Evolutionary conservation across 1,284 basidiomycete genomes (phyloP).

Genomic region (Termitomyces sp.): DNA sequence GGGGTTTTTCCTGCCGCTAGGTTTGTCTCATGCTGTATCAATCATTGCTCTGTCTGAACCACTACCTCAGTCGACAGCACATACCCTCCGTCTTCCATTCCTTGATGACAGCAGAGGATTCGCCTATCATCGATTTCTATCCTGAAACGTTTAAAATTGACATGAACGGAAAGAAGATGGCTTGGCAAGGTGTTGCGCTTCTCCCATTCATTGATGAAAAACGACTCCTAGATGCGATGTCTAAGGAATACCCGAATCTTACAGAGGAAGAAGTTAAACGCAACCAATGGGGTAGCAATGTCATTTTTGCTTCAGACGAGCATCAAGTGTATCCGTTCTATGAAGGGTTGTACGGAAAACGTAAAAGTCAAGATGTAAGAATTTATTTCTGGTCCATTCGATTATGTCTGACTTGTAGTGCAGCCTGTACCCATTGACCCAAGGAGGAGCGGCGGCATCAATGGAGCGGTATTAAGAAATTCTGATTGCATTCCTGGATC

Average conservation of each 20-base stretch:
- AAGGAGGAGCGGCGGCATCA: slow-evolving; percentile 72
- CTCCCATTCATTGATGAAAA: slow-evolving; percentile 94
- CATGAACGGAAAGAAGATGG: slow-evolving; percentile 99
- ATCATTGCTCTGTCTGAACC: slow-evolving; percentile 2
- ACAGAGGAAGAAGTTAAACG: slow-evolving; percentile 79
- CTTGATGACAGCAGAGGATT: slow-evolving; percentile 85
- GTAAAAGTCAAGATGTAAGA: slow-evolving; percentile 75
- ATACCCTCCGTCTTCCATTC: slow-evolving; percentile 85
- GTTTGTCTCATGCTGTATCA: slow-evolving; percentile 33
- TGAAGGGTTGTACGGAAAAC: slow-evolving; percentile 86
- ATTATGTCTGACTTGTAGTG: slow-evolving; percentile 12
- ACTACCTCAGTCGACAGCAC: slow-evolving; percentile 64
- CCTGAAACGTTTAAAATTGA: slow-evolving; percentile 92
- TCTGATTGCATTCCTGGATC: slow-evolving; percentile 89
- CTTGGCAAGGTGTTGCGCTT: slow-evolving; percentile 97
- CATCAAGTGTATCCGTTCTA: slow-evolving; percentile 85
- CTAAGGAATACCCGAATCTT: slow-evolving; percentile 65
- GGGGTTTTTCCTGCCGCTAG: slow-evolving; percentile 95
- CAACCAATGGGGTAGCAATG: slow-evolving; percentile 84
- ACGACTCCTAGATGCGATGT: slow-evolving; percentile 82
- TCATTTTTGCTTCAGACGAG: slow-evolving; percentile 83
- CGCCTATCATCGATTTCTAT: slow-evolving; percentile 97
- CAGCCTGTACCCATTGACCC: slow-evolving; percentile 69
- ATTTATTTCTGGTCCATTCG: slow-evolving; percentile 3
- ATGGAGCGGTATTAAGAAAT: slow-evolving; percentile 78